Base-by-base conservation (phyloP, 306 rosid genomes). In the Vigna nakashimae region DNA sequence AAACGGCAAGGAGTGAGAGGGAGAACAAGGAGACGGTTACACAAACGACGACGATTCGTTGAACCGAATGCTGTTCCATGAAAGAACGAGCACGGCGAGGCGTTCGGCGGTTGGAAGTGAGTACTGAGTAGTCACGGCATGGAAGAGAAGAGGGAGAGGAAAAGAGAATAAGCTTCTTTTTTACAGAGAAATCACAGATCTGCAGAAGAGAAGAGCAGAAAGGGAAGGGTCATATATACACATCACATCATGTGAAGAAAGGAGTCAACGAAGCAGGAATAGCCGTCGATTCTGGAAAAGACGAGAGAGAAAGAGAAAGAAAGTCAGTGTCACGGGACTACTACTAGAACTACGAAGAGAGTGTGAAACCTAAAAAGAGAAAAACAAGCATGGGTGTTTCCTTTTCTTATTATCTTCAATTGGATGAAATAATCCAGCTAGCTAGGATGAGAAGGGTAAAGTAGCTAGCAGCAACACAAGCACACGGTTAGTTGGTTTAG, bases 301-400 rank as follows among this genome's bases (percentile, higher is more conserved):
- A 45, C 9, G 55, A 30, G 67, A 32, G 69, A 12, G 12, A 0
- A 12, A 45, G 50, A 45, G 50, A 45, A 16, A 12, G 50, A 2
- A 51, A 40, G 64, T n/a, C 1, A 49, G 36, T 14, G 36, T 82
- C 86, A 82, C 86, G 82, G 52, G 86, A 40, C 79, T 77, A 82
- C 1, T 50, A 24, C 62, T 42, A 42, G 64, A 69, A 9, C 46
- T 42, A 42, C 4, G 46, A 43, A 7, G 68, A 2, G 45, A 2
- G 63, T 17, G 66, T 22, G 66, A 56, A 28, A 80, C 45, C 60
- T 53, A 75, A 49, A 74, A 68, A 69, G 72, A 43, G 65, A 17
- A 57, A 75, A 38, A 0, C 4, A 12, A 52, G 60, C 67, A 65
- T 81, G 51, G 20, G 60, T 48, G 5, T 18, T 42, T 6, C n/a